A percentile compares a stretch with the other conserved stretches of the same genome.
These are phyloP conservation scores for Podila horticola DNA, from an alignment of 192 early-diverging fungal genomes.

Conservation along the genomic window DNA sequence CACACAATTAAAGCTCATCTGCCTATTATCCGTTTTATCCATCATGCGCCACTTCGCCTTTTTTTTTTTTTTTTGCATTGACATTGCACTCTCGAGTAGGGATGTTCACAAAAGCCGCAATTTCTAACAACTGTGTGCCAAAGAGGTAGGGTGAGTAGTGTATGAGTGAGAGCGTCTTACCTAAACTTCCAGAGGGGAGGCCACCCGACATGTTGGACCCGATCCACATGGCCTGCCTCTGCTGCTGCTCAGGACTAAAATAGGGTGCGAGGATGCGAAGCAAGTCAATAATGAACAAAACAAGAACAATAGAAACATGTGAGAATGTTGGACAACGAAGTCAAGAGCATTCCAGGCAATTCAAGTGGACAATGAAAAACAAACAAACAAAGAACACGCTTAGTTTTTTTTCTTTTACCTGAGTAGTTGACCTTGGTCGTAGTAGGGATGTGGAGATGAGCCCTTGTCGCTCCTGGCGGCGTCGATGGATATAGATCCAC, in stretches of 20 bases:
- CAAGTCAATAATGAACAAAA: neutral
- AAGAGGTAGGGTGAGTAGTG: no score
- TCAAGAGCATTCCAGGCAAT: no score
- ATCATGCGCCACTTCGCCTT: no score
- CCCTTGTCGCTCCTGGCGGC: neutral
- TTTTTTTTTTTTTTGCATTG: no score
- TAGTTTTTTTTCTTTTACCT: no score
- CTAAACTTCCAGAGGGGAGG: neutral
- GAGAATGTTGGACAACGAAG: neutral
- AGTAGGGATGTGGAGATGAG: neutral
- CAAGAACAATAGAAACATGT: neutral
- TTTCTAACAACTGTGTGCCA: no score
- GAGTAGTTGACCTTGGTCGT: neutral
- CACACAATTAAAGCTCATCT: no score
- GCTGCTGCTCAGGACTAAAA: conserved; percentile 3
- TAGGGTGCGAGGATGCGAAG: neutral
- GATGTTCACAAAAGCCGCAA: no score
- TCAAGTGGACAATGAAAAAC: no score
- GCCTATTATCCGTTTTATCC: no score
- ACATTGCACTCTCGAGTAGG: no score
- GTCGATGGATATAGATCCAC: neutral
- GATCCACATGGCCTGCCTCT: neutral
- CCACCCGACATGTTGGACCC: neutral
- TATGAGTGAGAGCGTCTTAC: neutral
- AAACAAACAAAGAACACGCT: no score